phyloP scores from a whole-genome alignment of 2,329 filamentous ascomycete species.

The Trichoderma lentiforme region DNA sequence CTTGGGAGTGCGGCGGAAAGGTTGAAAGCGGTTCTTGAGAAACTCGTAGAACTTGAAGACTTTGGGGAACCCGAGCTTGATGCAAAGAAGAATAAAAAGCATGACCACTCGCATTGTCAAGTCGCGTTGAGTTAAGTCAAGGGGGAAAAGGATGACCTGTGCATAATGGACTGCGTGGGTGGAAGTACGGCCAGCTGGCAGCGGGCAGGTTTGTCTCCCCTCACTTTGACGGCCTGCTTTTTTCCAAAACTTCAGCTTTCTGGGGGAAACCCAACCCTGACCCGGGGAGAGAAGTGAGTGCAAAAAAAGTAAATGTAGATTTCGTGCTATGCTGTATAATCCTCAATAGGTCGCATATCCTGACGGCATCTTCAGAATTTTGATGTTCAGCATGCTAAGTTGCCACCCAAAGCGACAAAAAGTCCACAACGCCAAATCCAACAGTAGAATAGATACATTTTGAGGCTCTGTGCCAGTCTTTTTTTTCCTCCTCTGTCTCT shows the following conservation, averaged over 20 bases:
- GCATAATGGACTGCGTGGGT: background rate
- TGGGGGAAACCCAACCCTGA: background rate
- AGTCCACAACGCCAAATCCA: slow-evolving; percentile 15
- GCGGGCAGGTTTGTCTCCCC: background rate
- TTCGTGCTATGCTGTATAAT: background rate
- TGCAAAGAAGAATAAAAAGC: background rate
- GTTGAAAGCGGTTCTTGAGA: background rate
- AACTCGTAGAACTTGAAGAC: background rate
- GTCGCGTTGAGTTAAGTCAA: background rate
- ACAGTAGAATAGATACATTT: slow-evolving; percentile 2
- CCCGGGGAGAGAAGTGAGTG: background rate
- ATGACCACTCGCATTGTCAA: background rate
- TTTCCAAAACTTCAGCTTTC: background rate
- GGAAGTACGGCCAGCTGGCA: background rate
- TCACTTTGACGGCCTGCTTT: background rate
- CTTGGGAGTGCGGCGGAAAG: background rate
- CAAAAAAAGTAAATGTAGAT: background rate
- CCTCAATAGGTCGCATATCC: background rate
- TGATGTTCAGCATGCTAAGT: slow-evolving; percentile 9
- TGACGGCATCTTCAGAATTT: background rate
- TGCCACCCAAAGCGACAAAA: slow-evolving; percentile 10
- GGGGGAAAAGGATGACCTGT: background rate
- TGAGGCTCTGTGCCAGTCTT: background rate
- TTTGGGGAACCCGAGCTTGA: background rate
- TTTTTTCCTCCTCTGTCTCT: background rate